Evolutionary conservation across 805 yeast genomes (phyloP), one percentile per base, ranked within the genome.

Genomic region (Scheffersomyces lignosus): DNA sequence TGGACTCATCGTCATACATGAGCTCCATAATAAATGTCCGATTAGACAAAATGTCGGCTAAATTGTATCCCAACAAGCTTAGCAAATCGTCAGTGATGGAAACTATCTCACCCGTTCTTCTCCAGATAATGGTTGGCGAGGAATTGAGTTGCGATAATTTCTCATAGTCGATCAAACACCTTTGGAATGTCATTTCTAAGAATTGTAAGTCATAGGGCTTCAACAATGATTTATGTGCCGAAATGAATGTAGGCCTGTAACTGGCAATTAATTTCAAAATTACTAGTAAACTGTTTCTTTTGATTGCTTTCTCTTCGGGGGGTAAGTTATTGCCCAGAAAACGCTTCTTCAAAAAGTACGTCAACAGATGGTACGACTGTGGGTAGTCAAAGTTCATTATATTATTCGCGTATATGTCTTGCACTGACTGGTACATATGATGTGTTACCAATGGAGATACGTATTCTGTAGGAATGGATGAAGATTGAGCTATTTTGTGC

Each of bases 21-120:
- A 87, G 64, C 57, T 87, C 95, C 48, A 87, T 81, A 15, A 87
- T 83, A 50, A 83, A 87, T 1, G 73, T 67, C 36, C 87, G 62
- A 45, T 78, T 75, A 4, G 80, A 68, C 2, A 84, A 52, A 7
- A 85, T 60, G 29, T 81, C 80, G 40, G 74, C 70, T 44, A 75
- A 65, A 8, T 77, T 70, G 56, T 81, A 78, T 1, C 87, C 86
- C 4, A 90, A 76, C 44, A 87, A 63, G 3, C 81, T 76, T 20
- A 84, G 76, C 51, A 87, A 77, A 49, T 86, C 93, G 44, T 81
- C 80, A 4, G 89, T 83, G 7, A 84, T 77, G 6, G 86, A 86
- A 8, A 85, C 89, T 28, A 87, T 80, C 54, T 87, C 95, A 7
- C 95, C 95, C 0, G 95, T 83, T 27, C 95, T 66, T 49, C 95